A percentile compares a stretch with the other conserved stretches of the same genome.
phyloP scores from a whole-genome alignment of 257 asterid species.

The Striga asiatica region DNA sequence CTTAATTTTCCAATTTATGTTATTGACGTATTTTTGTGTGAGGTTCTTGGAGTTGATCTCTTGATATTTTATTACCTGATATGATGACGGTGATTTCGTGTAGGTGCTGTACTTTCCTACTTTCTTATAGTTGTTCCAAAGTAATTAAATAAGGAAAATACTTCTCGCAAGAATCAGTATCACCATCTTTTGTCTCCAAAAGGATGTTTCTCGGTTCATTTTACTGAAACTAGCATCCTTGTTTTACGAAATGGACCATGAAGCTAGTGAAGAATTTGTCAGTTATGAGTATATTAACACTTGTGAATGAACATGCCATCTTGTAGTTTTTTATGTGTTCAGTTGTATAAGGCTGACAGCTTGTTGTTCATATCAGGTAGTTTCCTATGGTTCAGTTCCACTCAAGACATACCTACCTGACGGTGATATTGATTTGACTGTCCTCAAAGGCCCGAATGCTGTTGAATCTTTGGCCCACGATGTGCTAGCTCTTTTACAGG shows the following conservation, averaged over 20 bases:
- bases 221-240: not conserved
- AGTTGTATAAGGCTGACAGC: not conserved
- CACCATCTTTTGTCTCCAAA: not conserved
- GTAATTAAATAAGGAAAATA: not conserved
- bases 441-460: slow-evolving; percentile 31
- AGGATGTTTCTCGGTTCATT: not conserved
- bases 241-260: not conserved
- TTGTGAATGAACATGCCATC: not conserved
- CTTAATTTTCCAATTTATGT: not conserved
- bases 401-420: slow-evolving; percentile 90
- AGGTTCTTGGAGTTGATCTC: not conserved
- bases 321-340: not conserved
- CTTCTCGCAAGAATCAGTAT: not conserved
- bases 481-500: slow-evolving; percentile 51
- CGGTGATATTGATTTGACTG: slow-evolving; percentile 89
- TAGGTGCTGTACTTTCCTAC: not conserved
- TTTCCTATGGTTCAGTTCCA: slow-evolving; percentile 94
- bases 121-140: not conserved
- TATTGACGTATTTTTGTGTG: not conserved
- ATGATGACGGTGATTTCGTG: not conserved
- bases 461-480: slow-evolving; percentile 49
- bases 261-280: not conserved
- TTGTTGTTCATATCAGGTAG: slow-evolving; percentile 34
- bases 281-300: not conserved
- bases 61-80: not conserved